Conservation (phyloP, 495 filamentous ascomycete genomes). For the Daldinia caldariorum region DNA sequence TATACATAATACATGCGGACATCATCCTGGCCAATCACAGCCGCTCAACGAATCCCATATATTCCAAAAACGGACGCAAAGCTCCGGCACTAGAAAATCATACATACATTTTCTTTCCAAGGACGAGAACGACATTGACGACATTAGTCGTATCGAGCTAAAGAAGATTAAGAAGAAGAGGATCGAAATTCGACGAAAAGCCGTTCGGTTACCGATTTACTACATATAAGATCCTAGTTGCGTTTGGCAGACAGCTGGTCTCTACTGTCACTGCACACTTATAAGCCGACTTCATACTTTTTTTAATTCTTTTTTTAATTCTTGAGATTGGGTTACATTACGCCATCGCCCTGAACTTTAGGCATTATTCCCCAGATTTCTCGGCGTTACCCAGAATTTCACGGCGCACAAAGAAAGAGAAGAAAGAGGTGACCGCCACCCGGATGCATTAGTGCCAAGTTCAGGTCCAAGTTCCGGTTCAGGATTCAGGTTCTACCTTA, state of each 20-base stretch:
- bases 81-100: neutral
- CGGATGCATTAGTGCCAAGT: conserved; percentile 38
- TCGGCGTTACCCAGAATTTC: neutral
- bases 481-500: neutral
- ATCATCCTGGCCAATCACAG: conserved; percentile 18
- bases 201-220: conserved; percentile 2
- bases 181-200: conserved; percentile 9
- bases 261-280: conserved; percentile 8
- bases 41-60: neutral
- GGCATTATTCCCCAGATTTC: conserved; percentile 36
- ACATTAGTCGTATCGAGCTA: neutral
- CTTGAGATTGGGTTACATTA: conserved; percentile 32
- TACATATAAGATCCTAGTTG: conserved; percentile 6
- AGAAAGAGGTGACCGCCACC: conserved; percentile 14
- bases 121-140: too few species aligned
- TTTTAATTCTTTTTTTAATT: neutral
- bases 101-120: neutral
- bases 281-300: conserved; percentile 31
- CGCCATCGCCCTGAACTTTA: conserved; percentile 37
- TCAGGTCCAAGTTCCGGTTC: neutral
- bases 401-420: neutral
- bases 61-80: conserved; percentile 17
- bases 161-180: conserved; percentile 1
- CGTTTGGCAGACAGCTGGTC: conserved; percentile 2
- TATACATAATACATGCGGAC: conserved; percentile 12